Base-by-base conservation (phyloP, 306 rosid genomes). In the Argentina anserina region DNA sequence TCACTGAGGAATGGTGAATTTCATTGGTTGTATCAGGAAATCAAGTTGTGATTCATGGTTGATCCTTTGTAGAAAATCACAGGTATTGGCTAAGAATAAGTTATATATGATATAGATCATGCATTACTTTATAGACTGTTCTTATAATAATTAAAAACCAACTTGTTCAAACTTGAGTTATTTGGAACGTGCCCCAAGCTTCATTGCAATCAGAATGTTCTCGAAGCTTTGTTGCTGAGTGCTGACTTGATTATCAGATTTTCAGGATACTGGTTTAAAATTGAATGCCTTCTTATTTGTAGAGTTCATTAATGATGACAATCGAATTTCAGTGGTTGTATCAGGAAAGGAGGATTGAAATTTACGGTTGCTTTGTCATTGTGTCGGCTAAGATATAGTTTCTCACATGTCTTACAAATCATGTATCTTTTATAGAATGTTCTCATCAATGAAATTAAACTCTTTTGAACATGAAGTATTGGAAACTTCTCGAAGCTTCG, bases 281-380 rank as follows among this genome's bases (percentile, higher is more conserved):
- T n/a, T 61, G 33, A 33, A 61, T 13, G 34, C 36, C 36, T 67
- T 18, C 28, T 61, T 14, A 65, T 50, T 9, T 50, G 56, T 25
- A 18, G 43, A 65, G 60, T 37, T 74, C 75, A 50, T 29, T 65
- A 18, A 43, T 74, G 46, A 31, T 28, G 53, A 41, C 20, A 29
- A 56, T 20, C 21, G 0, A 37, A 58, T 45, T 61, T 72, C 41
- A 40, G 41, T 60, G 21, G n/a, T 25, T 5, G 28, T 21, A 41
- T 49, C 46, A 69, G 43, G 73, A 61, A 72, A 61, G 29, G 41
- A 25, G 36, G 3, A 46, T 36, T 41, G 60, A 60, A 42, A 18
- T 41, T 42, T 25, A 31, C 50, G 1, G 42, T 61, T 29, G 26
- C 6, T 9, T 45, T 43, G 10, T 10, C 50, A 41, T 20, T 26